These are phyloP conservation scores for Acidiella bohemica DNA, from an alignment of 495 filamentous ascomycete genomes.

Conservation along the genomic window DNA sequence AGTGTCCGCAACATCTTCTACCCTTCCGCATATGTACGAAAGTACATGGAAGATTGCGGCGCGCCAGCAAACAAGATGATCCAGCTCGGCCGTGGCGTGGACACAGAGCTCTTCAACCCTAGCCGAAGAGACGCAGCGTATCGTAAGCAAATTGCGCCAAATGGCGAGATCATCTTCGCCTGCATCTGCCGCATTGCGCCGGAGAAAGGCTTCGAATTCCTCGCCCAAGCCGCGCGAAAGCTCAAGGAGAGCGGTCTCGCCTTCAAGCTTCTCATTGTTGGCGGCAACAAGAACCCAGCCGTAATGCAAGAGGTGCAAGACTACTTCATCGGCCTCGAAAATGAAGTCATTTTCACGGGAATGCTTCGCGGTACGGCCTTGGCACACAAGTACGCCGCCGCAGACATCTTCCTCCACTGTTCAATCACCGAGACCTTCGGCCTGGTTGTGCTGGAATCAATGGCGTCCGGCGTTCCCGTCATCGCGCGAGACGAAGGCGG, in stretches of 20 bases:
- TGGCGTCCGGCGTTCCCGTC: slow-evolving; percentile 52
- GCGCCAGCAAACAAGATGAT: slow-evolving; percentile 39
- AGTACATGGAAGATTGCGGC: slow-evolving; percentile 39
- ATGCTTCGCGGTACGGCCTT: slow-evolving; percentile 41
- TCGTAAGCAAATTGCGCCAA: slow-evolving; percentile 38
- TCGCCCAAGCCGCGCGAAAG: slow-evolving; percentile 36
- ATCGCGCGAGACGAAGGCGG: slow-evolving; percentile 51
- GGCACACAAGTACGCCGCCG: slow-evolving; percentile 44
- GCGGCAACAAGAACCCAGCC: slow-evolving; percentile 45
- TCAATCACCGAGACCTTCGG: slow-evolving; percentile 56
- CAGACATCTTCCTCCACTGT: slow-evolving; percentile 50
- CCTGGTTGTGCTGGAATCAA: slow-evolving; percentile 49
- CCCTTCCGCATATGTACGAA: slow-evolving; percentile 41
- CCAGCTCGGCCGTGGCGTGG: slow-evolving; percentile 46
- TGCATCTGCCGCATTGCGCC: slow-evolving; percentile 47
- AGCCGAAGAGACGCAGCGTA: slow-evolving; percentile 33
- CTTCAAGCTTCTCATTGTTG: slow-evolving; percentile 49
- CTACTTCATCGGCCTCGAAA: slow-evolving; percentile 34
- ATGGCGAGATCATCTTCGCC: slow-evolving; percentile 45
- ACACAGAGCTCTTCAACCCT: slow-evolving; percentile 43
- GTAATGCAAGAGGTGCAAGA: slow-evolving; percentile 42
- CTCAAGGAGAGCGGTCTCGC: slow-evolving; percentile 39
- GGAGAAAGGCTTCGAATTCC: slow-evolving; percentile 53
- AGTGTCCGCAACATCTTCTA: slow-evolving; percentile 50
- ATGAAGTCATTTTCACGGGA: slow-evolving; percentile 45